A percentile compares a stretch with the other conserved stretches of the same genome.
phyloP scores from a whole-genome alignment of 306 rosid species.

The Acacia confusa region DNA sequence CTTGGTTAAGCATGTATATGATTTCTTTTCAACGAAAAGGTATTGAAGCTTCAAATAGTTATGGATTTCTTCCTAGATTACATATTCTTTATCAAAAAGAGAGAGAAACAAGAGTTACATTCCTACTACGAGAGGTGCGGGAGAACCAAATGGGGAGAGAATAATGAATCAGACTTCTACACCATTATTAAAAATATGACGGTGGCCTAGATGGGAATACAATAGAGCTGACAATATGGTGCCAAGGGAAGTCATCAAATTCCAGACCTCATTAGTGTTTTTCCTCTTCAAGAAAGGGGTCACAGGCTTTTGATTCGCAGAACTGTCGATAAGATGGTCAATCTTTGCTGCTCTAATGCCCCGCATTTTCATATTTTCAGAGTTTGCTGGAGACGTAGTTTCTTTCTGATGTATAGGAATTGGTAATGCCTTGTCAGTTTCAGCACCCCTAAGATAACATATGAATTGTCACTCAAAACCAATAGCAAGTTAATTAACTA shows the following conservation, averaged over 20 bases:
- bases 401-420: constrained; percentile 45
- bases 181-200: neutral
- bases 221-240: neutral
- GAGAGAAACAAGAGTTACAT: constrained; percentile 12
- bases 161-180: neutral
- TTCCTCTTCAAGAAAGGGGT: constrained; percentile 62
- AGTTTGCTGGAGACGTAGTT: constrained; percentile 26
- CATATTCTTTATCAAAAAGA: neutral
- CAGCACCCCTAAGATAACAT: constrained; percentile 42
- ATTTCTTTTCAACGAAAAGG: constrained; percentile 19
- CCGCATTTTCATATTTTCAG: constrained; percentile 41
- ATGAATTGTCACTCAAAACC: constrained; percentile 28
- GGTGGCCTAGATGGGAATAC: neutral
- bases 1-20: constrained; percentile 10
- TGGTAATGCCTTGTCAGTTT: constrained; percentile 38
- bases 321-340: constrained; percentile 34
- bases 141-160: constrained; percentile 3
- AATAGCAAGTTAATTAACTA: constrained; percentile 8
- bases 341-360: constrained; percentile 37
- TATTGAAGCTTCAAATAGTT: constrained; percentile 25
- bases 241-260: neutral
- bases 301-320: constrained; percentile 46
- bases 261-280: constrained; percentile 62
- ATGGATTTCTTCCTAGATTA: constrained; percentile 11
- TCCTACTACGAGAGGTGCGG: neutral